Conservation (phyloP, 371 early-diverging fungal species). For the Actinomortierella ambigua region DNA sequence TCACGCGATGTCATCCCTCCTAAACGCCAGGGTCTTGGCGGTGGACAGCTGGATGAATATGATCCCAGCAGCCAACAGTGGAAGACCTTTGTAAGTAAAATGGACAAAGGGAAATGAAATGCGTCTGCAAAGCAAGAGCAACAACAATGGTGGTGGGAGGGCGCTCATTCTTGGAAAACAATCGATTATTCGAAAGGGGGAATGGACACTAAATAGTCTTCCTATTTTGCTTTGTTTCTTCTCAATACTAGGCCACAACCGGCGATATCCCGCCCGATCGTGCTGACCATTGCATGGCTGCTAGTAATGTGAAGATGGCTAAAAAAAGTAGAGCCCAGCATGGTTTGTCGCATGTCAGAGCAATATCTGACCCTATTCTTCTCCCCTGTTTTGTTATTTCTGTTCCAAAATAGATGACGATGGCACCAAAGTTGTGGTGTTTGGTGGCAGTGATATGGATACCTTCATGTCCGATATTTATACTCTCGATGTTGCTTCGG, state of each 20-base stretch:
- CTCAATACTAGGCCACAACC: constrained; percentile 13
- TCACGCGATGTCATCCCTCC: constrained; percentile 13
- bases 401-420: constrained; percentile 19
- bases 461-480: constrained; percentile 10
- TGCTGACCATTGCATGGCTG: constrained; percentile 35
- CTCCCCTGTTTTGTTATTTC: not conserved
- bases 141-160: too few species aligned
- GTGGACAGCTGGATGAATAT: constrained; percentile 14
- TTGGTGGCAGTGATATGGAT: constrained; percentile 22
- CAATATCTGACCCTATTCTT: too few species aligned
- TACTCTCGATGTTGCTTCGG: constrained; percentile 14
- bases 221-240: not conserved
- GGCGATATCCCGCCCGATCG: constrained; percentile 31
- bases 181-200: too few species aligned
- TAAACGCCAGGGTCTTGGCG: too few species aligned
- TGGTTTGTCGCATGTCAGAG: too few species aligned
- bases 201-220: not conserved
- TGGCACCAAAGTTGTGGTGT: constrained; percentile 29
- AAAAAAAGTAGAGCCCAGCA: too few species aligned
- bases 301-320: constrained; percentile 8
- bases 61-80: constrained; percentile 13
- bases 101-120: too few species aligned
- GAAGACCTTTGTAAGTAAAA: constrained; percentile 30
- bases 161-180: too few species aligned
- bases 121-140: too few species aligned